Evolutionary conservation across 129 eudicot genomes (phyloP), one percentile per base, ranked within the genome.

Genomic region (Flaveria linearis): DNA sequence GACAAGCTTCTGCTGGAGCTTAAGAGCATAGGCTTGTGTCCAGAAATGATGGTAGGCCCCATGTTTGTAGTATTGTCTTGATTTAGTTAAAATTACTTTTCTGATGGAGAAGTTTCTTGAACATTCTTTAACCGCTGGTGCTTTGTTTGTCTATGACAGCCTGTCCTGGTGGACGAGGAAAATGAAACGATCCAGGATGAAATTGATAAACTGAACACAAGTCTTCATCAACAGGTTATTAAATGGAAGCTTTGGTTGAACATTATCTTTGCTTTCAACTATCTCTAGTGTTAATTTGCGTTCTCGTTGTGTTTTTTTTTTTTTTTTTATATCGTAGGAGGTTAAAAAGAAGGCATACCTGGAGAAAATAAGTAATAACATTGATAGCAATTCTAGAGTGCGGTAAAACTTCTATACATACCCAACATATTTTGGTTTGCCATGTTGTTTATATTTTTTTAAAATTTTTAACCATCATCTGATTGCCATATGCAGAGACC

Each of bases 101-200:
- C 16, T 13, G 43, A 22, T 46, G 61, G 47, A 28, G 78, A 74
- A 42, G 25, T 58, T 73, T 74, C 43, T 64, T 62, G 36, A 46
- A 20, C 52, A 49, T 25, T 39, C 28, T 68, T 12, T 30, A 68
- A 57, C 69, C 63, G 46, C 42, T 69, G 62, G 70, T 67, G 61
- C 20, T 78, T 63, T 23, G 53, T 57, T 45, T 82, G 26, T 69
- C 26, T 66, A 53, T 66, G 75, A 65, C 85, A 92, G 98, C 98
- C 96, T 81, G 88, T 81, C 66, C 82, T 92, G 82, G 88, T 88
- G 51, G 94, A 92, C 47, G 85, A 86, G 80, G 98, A 89, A 81
- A 88, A 88, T 74, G 94, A 83, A 72, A 20, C 41, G 16, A 71
- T 92, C 66, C 82, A 62, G 67, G 70, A 83, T 60, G 92, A 92